Evolutionary conservation across 352 stramenopile species (phyloP).

Genomic region (Phytophthora tentaculata): DNA sequence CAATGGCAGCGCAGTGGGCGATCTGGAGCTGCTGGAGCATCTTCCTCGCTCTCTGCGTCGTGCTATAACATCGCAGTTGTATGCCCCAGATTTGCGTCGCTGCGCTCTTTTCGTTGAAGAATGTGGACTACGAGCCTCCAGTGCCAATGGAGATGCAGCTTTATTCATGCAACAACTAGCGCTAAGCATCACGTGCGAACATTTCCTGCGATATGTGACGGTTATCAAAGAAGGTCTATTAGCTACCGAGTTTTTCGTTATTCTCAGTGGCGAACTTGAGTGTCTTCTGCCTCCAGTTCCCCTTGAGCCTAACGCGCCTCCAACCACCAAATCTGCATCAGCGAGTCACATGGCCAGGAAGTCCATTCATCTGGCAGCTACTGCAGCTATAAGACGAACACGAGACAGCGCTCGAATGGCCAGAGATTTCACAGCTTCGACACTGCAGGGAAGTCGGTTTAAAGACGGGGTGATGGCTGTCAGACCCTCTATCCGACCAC

Average conservation of each 20-base stretch:
- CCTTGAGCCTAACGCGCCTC: background rate
- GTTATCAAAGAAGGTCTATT: conserved; percentile 62
- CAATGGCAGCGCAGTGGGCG: conserved; percentile 61
- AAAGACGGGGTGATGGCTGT: conserved; percentile 8
- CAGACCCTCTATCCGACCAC: conserved; percentile 7
- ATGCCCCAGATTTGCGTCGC: conserved; percentile 39
- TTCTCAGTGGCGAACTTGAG: conserved; percentile 66
- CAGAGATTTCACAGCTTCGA: conserved; percentile 21
- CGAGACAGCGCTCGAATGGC: conserved; percentile 26
- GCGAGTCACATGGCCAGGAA: conserved; percentile 16
- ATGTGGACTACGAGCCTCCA: conserved; percentile 5
- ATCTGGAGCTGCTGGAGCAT: conserved; percentile 56
- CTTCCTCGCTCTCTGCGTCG: conserved; percentile 56
- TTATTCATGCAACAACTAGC: conserved; percentile 44
- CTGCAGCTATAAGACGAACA: conserved; percentile 28
- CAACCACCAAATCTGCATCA: conserved; percentile 4
- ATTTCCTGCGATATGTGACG: conserved; percentile 65
- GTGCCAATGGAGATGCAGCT: conserved; percentile 18
- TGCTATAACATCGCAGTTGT: conserved; percentile 40
- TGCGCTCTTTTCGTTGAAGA: conserved; percentile 41
- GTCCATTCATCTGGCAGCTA: conserved; percentile 26
- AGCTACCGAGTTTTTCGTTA: conserved; percentile 63
- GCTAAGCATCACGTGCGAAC: conserved; percentile 52
- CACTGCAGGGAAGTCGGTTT: conserved; percentile 10
- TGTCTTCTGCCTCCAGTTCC: conserved; percentile 48